Evolutionary conservation across 73 alveolate species (phyloP), one percentile per base, ranked within the genome.

Genomic region (Uronychia setigera): DNA sequence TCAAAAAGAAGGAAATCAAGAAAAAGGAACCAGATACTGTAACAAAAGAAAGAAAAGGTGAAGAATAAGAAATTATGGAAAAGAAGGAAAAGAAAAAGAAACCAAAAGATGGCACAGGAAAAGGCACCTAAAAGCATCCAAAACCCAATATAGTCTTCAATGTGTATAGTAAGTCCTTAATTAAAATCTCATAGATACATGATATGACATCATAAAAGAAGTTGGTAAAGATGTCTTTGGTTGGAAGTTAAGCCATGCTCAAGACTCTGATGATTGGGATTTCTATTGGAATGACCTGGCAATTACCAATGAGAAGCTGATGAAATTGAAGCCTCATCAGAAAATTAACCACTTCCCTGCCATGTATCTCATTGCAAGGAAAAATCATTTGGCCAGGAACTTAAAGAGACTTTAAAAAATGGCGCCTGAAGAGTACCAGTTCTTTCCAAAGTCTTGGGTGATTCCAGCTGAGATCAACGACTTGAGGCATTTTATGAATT

Each of bases 341-440:
- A 82, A 87, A 60, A 27, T 93, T 33, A 96, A 96, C 83, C 99
- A 96, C 81, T 96, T 94, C 82, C 99, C 98, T 0, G 96, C 96
- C 29, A 96, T 96, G 90, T 92, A 94, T 77, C 89, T 92, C 80
- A 87, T 96, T 32, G 95, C 97, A 1, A 78, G 96, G 77, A 96
- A 96, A 92, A 94, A 94, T 87, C 88, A 91, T 79, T 79, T 96
- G 83, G 91, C 92, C 60, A 87, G 87, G 80, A 92, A 93, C 90
- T 92, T 80, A 78, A 93, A 89, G 84, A 29, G 60, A 27, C 87
- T 82, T 90, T 91, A 93, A 77, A 96, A 84, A 92, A 67, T 78
- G 32, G 80, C 84, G 32, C 96, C 98, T 19, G 91, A 90, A 35
- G 95, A 77, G 74, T 96, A 59, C 85, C 78, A 89, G 79, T 96